Evolutionary conservation across 352 stramenopile species (phyloP).

Genomic region (Elongisporangium anandrum): DNA sequence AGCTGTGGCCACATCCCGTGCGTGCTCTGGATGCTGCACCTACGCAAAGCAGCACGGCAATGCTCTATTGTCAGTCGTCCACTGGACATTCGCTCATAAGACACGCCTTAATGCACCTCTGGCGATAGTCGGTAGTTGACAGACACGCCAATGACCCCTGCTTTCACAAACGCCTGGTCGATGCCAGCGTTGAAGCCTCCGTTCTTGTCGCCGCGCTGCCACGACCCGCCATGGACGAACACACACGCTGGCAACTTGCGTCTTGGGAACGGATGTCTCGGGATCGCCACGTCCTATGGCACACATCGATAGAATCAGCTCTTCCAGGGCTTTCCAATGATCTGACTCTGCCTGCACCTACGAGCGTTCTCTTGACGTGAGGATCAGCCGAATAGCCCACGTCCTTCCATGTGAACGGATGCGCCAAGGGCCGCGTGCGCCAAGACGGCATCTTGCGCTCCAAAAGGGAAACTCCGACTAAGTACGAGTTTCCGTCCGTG

Average conservation of each 20-base stretch:
- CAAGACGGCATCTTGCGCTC: slow-evolving; percentile 1
- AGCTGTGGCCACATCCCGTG: slow-evolving; percentile 51
- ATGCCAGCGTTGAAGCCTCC: slow-evolving; percentile 59
- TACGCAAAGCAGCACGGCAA: slow-evolving; percentile 4
- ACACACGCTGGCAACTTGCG: slow-evolving; percentile 58
- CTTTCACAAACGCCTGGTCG: slow-evolving; percentile 47
- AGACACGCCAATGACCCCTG: slow-evolving; percentile 52
- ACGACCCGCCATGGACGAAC: slow-evolving; percentile 82
- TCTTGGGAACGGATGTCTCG: slow-evolving; percentile 16
- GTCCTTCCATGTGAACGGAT: slow-evolving; percentile 59
- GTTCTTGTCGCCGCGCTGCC: slow-evolving; percentile 81
- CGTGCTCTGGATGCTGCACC: slow-evolving; percentile 62
- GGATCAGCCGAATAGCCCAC: slow-evolving; percentile 42
- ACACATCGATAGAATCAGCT: slow-evolving; percentile 1
- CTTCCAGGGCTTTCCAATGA: background rate
- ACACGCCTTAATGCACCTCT: slow-evolving; percentile 32
- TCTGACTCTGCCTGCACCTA: slow-evolving; percentile 3
- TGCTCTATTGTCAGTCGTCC: background rate
- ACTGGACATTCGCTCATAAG: background rate
- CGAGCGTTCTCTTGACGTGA: slow-evolving; percentile 48
- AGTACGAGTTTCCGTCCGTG: background rate
- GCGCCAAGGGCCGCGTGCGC: slow-evolving; percentile 24
- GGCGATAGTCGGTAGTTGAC: slow-evolving; percentile 83
- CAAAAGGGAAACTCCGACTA: background rate
- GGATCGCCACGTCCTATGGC: slow-evolving; percentile 60